Evolutionary conservation across 176 grass and related monocot genomes (phyloP).

Genomic region (Tillandsia leiboldiana): DNA sequence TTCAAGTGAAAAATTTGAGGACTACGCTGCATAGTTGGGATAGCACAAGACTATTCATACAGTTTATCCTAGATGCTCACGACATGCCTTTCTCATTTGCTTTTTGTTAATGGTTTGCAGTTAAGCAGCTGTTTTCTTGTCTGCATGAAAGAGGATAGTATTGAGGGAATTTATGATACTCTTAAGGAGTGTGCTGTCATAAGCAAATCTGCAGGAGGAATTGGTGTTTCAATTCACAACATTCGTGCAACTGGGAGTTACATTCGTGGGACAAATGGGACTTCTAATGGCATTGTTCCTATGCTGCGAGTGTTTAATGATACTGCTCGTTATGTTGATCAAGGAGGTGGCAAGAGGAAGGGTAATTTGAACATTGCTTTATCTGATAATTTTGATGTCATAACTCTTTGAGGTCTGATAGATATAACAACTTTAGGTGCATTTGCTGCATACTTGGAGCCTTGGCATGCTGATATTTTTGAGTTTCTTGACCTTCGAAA

Average conservation of each 20-base stretch:
- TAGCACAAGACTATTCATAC: no score
- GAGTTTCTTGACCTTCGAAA: conserved; percentile 94
- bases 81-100: background rate
- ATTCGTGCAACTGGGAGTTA: conserved; percentile 83
- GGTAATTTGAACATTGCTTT: conserved; percentile 26
- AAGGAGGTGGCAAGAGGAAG: conserved; percentile 93
- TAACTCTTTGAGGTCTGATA: background rate
- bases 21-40: no score
- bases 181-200: conserved; percentile 91
- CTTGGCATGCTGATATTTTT: conserved; percentile 98
- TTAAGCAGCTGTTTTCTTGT: conserved; percentile 92
- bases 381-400: background rate
- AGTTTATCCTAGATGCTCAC: background rate
- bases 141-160: conserved; percentile 98
- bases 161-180: conserved; percentile 96
- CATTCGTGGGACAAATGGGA: conserved; percentile 84
- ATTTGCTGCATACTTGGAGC: conserved; percentile 90
- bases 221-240: conserved; percentile 84
- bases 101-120: conserved; percentile 22
- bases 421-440: conserved; percentile 45
- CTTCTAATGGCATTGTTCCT: conserved; percentile 91
- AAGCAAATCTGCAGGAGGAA: conserved; percentile 94
- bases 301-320: conserved; percentile 95
- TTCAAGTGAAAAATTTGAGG: no score
- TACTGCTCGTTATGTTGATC: conserved; percentile 97